Evolutionary conservation across 106 monocot species (phyloP), one percentile per base, ranked within the genome.

Genomic region (Dendrobium catenatum): DNA sequence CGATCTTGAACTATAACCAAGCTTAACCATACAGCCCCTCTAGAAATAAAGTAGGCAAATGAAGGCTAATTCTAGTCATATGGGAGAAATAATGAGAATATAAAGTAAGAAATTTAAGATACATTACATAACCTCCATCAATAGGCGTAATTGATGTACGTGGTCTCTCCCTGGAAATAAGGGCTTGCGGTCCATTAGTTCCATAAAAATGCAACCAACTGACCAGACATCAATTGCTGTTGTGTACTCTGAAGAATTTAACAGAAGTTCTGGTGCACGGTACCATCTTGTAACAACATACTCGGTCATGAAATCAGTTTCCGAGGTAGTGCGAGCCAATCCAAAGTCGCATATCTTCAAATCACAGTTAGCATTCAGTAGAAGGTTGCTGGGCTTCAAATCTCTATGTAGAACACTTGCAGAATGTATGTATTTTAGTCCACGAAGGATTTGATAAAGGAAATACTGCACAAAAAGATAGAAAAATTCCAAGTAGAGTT

Each of bases 251-350:
- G 97, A 94, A 79, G 94, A 92, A 86, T 97, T 97, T 49, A 97
- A 78, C 68, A 97, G 80, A 55, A 97, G 79, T 56, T 97, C 97
- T 55, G 97, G 97, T 78, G 97, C 94, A 79, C 97, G 85, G 48
- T 97, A 97, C 97, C 97, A 97, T 85, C 97, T 89, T 66, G 97
- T 97, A 59, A 94, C 97, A 83, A 94, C 97, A 82, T 97, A 94
- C 54, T 97, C 97, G 6, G 97, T 97, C 97, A 97, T 97, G 85
- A 97, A 97, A 88, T 94, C 97, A n/a, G 97, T 92, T 85, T 96
- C 96, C 37, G 96, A 89, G 17, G 97, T 97, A 22, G 91, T 94
- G 40, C 97, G 92, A 43, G 97, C 97, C 85, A 94, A 90, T 20
- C 97, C 97, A 88, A 97, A 97, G 76, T 97, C 97, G 82, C 97